Percentiles rank a stretch among this genome's conserved stretches.
Conservation (phyloP, 2,329 filamentous ascomycete species). For the Arthrinium phaeospermum region DNA sequence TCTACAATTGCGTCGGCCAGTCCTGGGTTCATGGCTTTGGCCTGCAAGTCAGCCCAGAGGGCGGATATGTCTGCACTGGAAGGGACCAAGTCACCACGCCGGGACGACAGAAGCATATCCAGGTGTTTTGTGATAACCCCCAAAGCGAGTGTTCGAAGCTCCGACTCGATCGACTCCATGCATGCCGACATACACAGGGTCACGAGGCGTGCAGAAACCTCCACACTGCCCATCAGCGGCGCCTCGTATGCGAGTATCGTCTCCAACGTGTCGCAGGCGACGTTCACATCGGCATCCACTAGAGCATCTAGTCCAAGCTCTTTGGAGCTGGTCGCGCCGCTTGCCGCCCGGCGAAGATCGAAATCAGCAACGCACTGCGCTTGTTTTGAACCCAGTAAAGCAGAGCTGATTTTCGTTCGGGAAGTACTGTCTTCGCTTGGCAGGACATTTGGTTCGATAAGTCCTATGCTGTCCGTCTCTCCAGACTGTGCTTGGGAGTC, state of each 20-base stretch:
- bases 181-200: constrained; percentile 51
- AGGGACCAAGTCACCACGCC: constrained; percentile 38
- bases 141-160: constrained; percentile 54
- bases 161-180: constrained; percentile 44
- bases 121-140: constrained; percentile 53
- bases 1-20: constrained; percentile 57
- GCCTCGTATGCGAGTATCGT: constrained; percentile 36
- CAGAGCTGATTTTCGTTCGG: not conserved
- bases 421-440: not conserved
- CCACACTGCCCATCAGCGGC: constrained; percentile 27
- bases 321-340: constrained; percentile 30
- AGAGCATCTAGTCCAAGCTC: constrained; percentile 42
- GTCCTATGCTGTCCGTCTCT: not conserved
- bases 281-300: constrained; percentile 47
- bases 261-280: constrained; percentile 49
- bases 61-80: constrained; percentile 39
- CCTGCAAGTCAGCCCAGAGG: constrained; percentile 48
- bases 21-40: constrained; percentile 50
- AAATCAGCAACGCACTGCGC: constrained; percentile 19
- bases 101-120: constrained; percentile 37
- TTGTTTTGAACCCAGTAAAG: constrained; percentile 21
- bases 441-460: not conserved
- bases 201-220: constrained; percentile 37
- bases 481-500: not conserved
- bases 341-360: constrained; percentile 21